Percentiles rank a stretch among this genome's conserved stretches.
These are phyloP conservation scores for Colletotrichum lini DNA, from an alignment of 2,329 filamentous ascomycete genomes.

Conservation along the genomic window DNA sequence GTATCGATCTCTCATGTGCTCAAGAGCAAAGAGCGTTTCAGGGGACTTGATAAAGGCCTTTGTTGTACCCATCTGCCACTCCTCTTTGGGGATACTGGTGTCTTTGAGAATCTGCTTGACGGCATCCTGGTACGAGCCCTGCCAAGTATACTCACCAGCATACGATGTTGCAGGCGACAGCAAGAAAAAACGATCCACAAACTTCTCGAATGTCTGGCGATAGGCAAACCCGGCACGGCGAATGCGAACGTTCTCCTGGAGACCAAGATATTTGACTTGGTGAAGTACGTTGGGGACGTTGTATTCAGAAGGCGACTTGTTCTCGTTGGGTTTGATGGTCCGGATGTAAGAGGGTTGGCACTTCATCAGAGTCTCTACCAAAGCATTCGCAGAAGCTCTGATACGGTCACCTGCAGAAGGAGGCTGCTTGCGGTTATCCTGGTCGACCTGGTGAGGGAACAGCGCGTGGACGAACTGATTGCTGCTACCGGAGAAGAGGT, in stretches of 20 bases:
- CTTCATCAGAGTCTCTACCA: slow-evolving; percentile 97
- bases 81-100: slow-evolving; percentile 93
- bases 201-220: slow-evolving; percentile 97
- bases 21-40: slow-evolving; percentile 94
- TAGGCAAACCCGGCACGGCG: slow-evolving; percentile 97
- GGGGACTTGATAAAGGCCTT: slow-evolving; percentile 99
- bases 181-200: slow-evolving; percentile 96
- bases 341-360: slow-evolving; percentile 97
- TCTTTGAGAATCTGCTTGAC: slow-evolving; percentile 95
- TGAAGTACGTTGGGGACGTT: slow-evolving; percentile 93
- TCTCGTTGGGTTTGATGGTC: slow-evolving; percentile 99
- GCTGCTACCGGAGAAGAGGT: slow-evolving; percentile 84
- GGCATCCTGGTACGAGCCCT: slow-evolving; percentile 87
- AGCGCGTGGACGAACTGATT: slow-evolving; percentile 90
- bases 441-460: slow-evolving; percentile 94
- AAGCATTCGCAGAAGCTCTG: slow-evolving; percentile 91
- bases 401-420: slow-evolving; percentile 98
- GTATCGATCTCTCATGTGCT: slow-evolving; percentile 97
- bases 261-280: slow-evolving; percentile 98
- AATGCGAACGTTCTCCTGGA: slow-evolving; percentile 99
- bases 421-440: slow-evolving; percentile 94
- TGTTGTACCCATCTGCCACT: slow-evolving; percentile 96
- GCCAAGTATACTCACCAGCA: slow-evolving; percentile 97
- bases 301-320: slow-evolving; percentile 95
- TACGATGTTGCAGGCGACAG: slow-evolving; percentile 95